phyloP scores from a whole-genome alignment of 2,329 filamentous ascomycete species.

The Sarocladiaceae sp. region DNA sequence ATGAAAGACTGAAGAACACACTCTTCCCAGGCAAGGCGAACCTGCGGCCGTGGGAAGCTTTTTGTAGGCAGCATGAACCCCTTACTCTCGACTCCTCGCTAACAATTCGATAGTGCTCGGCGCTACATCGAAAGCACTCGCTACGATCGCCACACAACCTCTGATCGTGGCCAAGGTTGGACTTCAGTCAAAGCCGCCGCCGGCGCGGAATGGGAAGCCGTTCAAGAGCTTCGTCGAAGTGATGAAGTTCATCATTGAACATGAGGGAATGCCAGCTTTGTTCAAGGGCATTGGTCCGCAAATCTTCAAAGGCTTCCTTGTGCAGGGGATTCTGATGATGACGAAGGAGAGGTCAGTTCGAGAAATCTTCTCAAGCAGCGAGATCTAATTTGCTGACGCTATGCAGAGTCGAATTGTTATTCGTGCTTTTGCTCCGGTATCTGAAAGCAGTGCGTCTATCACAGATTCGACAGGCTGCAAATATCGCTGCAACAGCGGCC shows the following conservation, averaged over 20 bases:
- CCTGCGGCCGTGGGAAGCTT: conserved; percentile 82
- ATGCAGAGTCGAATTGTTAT: conserved; percentile 76
- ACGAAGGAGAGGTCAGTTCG: conserved; percentile 80
- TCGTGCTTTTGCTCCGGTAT: conserved; percentile 82
- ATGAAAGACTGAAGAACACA: conserved; percentile 76
- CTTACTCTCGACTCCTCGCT: not conserved
- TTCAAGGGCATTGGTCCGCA: conserved; percentile 98
- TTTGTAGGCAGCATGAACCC: conserved; percentile 58
- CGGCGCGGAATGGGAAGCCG: conserved; percentile 77
- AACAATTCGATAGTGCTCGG: conserved; percentile 65
- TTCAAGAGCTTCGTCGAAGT: conserved; percentile 94
- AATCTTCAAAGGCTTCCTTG: conserved; percentile 85
- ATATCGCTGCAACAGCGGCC: conserved; percentile 49
- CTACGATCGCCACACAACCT: conserved; percentile 89
- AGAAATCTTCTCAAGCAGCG: not conserved
- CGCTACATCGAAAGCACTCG: conserved; percentile 86
- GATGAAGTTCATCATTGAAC: conserved; percentile 86
- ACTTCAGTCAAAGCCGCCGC: conserved; percentile 86
- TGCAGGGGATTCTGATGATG: conserved; percentile 98
- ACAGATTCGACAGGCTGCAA: conserved; percentile 64
- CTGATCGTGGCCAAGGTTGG: conserved; percentile 98
- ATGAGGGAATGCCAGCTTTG: conserved; percentile 77
- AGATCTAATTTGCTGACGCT: conserved; percentile 14
- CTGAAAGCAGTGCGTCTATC: conserved; percentile 65
- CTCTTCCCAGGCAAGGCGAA: conserved; percentile 74